Evolutionary conservation across 169 alveolate genomes (phyloP).

Genomic region (Plasmodium gaboni): DNA sequence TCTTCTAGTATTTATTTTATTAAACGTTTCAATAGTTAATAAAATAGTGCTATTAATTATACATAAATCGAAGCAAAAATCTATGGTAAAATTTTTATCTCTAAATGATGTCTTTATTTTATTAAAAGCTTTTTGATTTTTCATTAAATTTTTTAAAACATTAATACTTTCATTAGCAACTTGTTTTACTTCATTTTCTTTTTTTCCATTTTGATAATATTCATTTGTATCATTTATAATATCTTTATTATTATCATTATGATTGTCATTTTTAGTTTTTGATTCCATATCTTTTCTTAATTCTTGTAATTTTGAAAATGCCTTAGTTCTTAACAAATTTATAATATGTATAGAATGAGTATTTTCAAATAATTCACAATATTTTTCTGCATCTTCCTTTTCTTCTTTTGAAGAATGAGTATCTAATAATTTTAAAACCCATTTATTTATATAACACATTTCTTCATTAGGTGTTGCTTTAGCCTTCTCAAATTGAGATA

Average conservation of each 20-base stretch:
- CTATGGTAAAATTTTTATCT: constrained; percentile 73
- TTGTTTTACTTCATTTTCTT: constrained; percentile 41
- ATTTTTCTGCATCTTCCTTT: constrained; percentile 56
- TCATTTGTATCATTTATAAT: neutral
- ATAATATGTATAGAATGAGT: constrained; percentile 65
- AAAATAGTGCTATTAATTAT: constrained; percentile 63
- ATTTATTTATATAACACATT: constrained; percentile 63
- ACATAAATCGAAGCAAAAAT: constrained; percentile 62
- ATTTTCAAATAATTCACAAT: constrained; percentile 66
- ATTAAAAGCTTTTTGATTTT: constrained; percentile 68
- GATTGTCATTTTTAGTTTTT: neutral
- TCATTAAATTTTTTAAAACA: constrained; percentile 65
- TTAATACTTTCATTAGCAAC: constrained; percentile 76
- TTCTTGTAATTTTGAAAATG: constrained; percentile 72
- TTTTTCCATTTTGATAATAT: neutral
- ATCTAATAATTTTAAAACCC: constrained; percentile 65
- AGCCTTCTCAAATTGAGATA: constrained; percentile 70
- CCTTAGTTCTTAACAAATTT: constrained; percentile 66
- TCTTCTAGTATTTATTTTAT: constrained; percentile 25
- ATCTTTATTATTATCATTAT: neutral
- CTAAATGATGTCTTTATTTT: constrained; percentile 73
- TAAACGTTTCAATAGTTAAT: constrained; percentile 46
- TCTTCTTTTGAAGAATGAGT: constrained; percentile 68
- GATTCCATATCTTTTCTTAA: constrained; percentile 60
- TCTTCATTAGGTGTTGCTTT: constrained; percentile 67